Percentiles rank a stretch among this genome's conserved stretches.
These are phyloP conservation scores for Ceratocystis diversiconidia DNA, from an alignment of 2,329 filamentous ascomycete species.

Conservation along the genomic window DNA sequence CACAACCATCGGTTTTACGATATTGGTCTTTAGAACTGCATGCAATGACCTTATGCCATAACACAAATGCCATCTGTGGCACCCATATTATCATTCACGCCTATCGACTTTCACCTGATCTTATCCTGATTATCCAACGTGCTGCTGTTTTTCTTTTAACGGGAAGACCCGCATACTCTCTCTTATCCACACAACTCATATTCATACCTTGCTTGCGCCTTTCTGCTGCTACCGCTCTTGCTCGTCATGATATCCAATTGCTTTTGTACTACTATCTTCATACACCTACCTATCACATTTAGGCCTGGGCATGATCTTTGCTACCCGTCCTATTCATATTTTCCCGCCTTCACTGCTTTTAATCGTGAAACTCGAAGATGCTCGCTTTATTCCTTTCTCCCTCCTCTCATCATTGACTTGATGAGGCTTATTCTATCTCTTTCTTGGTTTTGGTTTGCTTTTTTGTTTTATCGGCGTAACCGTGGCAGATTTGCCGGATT, in stretches of 20 bases:
- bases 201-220: neutral
- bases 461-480: neutral
- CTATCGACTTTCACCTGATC: neutral
- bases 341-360: neutral
- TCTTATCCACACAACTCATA: neutral
- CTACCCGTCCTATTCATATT: neutral
- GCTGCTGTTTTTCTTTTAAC: neutral
- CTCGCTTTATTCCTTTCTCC: neutral
- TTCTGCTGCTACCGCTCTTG: neutral
- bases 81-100: too few relatives aligned
- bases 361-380: neutral
- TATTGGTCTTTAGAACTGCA: neutral
- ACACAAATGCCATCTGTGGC: too few relatives aligned
- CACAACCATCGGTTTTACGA: neutral
- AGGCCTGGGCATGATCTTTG: too few relatives aligned
- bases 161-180: neutral
- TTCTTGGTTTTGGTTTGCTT: neutral
- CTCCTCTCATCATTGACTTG: neutral
- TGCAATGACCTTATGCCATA: too few relatives aligned
- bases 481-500: neutral
- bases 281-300: neutral
- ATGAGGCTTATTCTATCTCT: neutral
- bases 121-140: slow-evolving; percentile 1
- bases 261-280: slow-evolving; percentile 15
- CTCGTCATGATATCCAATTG: slow-evolving; percentile 14